A percentile compares a stretch with the other conserved stretches of the same genome.
phyloP scores from a whole-genome alignment of 352 stramenopile genomes.

The Phytophthora sp. region DNA sequence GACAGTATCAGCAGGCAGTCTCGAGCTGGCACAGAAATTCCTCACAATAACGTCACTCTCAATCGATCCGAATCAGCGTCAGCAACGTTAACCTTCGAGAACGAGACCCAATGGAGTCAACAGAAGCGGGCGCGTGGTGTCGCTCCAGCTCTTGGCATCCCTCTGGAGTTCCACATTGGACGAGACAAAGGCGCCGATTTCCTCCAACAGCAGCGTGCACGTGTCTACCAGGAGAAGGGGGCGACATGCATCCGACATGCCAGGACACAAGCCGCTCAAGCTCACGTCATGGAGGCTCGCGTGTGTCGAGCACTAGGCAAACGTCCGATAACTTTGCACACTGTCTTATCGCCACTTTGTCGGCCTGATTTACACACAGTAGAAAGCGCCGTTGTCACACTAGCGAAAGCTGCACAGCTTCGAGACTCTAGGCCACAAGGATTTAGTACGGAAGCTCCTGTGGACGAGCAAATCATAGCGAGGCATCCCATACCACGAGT shows the following conservation, averaged over 20 bases:
- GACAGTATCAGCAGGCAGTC: neutral
- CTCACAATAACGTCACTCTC: neutral
- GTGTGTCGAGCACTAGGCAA: slow-evolving; percentile 52
- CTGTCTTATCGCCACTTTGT: slow-evolving; percentile 36
- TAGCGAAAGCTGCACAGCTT: slow-evolving; percentile 40
- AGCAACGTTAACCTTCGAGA: slow-evolving; percentile 33
- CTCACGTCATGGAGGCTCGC: slow-evolving; percentile 49
- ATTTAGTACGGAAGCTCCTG: slow-evolving; percentile 23
- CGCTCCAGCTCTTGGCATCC: slow-evolving; percentile 38
- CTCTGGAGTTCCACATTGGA: slow-evolving; percentile 39
- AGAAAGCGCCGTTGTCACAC: slow-evolving; percentile 37
- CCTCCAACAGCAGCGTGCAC: slow-evolving; percentile 56
- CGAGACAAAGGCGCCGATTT: slow-evolving; percentile 55
- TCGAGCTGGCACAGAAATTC: neutral
- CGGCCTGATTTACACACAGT: slow-evolving; percentile 46
- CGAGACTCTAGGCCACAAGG: slow-evolving; percentile 29
- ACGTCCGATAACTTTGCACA: slow-evolving; percentile 16
- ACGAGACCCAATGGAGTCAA: slow-evolving; percentile 28
- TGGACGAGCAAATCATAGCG: neutral
- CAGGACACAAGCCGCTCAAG: slow-evolving; percentile 43
- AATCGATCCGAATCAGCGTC: slow-evolving; percentile 61
- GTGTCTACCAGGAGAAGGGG: slow-evolving; percentile 33
- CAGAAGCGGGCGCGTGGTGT: slow-evolving; percentile 56
- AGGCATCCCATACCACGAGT: slow-evolving; percentile 29
- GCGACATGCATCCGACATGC: slow-evolving; percentile 52